Percentiles rank a stretch among this genome's conserved stretches.
Conservation (phyloP, 1,139 yeast species). For the Chernovozyma sophiae-reginae region DNA sequence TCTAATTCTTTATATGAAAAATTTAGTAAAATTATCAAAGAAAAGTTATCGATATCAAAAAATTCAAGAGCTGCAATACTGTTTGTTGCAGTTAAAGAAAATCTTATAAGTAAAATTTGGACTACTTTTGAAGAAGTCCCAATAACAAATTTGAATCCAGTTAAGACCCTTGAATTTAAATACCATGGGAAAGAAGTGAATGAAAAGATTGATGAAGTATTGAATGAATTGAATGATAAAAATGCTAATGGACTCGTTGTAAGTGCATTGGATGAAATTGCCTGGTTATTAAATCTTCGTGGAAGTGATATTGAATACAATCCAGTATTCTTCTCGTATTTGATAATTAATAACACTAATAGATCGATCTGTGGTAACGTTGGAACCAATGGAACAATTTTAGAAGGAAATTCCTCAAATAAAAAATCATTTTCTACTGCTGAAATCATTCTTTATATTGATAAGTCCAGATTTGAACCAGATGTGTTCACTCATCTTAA, state of each 20-base stretch:
- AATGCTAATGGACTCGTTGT: conserved; percentile 50
- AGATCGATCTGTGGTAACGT: background rate
- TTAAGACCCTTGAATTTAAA: conserved; percentile 41
- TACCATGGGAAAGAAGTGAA: conserved; percentile 47
- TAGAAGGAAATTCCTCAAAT: too few species aligned
- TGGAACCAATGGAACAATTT: background rate
- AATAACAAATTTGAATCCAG: conserved; percentile 34
- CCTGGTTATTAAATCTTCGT: conserved; percentile 87
- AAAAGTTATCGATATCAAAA: conserved; percentile 14
- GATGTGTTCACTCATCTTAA: conserved; percentile 30
- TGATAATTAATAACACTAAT: conserved; percentile 50
- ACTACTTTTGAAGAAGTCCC: conserved; percentile 47
- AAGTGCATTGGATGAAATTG: conserved; percentile 82
- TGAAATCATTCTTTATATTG: conserved; percentile 51
- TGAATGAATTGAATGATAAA: conserved; percentile 37
- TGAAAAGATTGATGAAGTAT: conserved; percentile 44
- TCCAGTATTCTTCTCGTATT: conserved; percentile 86
- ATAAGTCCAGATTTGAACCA: conserved; percentile 24
- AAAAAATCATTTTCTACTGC: background rate
- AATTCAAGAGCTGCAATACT: conserved; percentile 44
- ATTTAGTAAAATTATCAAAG: conserved; percentile 20
- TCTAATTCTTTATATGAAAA: conserved; percentile 39
- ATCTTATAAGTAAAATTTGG: conserved; percentile 82
- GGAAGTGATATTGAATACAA: conserved; percentile 77
- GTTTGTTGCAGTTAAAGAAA: conserved; percentile 61